phyloP scores from a whole-genome alignment of 192 early-diverging fungal species.

The Kickxella alabastrina region DNA sequence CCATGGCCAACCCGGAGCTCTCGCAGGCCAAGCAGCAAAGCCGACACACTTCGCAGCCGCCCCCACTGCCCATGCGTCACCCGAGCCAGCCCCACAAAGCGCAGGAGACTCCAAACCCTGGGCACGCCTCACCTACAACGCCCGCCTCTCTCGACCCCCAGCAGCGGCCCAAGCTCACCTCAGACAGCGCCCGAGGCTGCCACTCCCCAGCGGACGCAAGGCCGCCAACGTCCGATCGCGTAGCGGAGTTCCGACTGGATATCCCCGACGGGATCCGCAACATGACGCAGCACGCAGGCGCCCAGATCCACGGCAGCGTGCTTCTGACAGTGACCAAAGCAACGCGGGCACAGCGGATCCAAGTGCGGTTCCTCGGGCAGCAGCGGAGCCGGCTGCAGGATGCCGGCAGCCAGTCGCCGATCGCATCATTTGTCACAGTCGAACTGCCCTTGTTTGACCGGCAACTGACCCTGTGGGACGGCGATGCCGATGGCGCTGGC shows the following conservation, averaged over 20 bases:
- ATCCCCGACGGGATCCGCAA: constrained; percentile 42
- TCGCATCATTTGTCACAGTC: constrained; percentile 1
- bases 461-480: constrained; percentile 23
- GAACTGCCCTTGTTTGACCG: constrained; percentile 37
- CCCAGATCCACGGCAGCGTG: constrained; percentile 29
- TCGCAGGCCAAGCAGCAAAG: too few relatives aligned
- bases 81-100: too few relatives aligned
- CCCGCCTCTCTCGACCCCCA: too few relatives aligned
- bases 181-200: too few relatives aligned
- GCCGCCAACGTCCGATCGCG: constrained; percentile 35
- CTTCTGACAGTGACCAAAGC: constrained; percentile 40
- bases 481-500: background rate
- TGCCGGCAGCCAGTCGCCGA: background rate
- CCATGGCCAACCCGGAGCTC: too few relatives aligned
- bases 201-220: background rate
- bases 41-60: too few relatives aligned
- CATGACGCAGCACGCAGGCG: constrained; percentile 29
- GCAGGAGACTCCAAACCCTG: too few relatives aligned
- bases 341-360: constrained; percentile 25
- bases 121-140: too few relatives aligned
- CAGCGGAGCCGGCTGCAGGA: constrained; percentile 33
- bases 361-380: constrained; percentile 21
- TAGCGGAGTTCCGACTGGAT: constrained; percentile 32
- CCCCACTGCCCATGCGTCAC: too few relatives aligned
- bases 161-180: too few relatives aligned